Evolutionary conservation across 2,329 filamentous ascomycete genomes (phyloP), one percentile per base, ranked within the genome.

Genomic region (Epichloe festucae): DNA sequence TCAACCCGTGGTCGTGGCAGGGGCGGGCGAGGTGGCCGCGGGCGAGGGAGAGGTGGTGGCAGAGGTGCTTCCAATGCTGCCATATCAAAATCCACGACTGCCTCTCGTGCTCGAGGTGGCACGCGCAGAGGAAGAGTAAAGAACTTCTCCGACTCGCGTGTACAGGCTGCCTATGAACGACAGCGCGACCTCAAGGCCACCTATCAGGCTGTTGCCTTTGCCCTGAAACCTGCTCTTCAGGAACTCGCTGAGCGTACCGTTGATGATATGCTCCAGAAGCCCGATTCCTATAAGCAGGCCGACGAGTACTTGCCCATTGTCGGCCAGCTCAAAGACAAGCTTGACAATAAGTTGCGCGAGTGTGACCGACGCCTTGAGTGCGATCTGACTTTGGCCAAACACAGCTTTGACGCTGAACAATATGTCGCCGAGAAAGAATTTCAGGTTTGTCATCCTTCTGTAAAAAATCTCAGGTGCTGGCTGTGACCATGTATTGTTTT

Each of bases 121-220:
- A 64, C 63, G 55, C 65, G 73, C 53, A 71, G 74, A 55, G 74
- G 74, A 54, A 74, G 76, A 52, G 73, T 75, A 63, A 81, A 81
- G 67, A 73, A 73, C 58, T 80, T 79, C 59, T 67, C 72, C 54
- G 73, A 77, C 56, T 67, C 71, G 55, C 73, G 71, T 55, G 73
- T 76, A 50, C 78, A 81, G 62, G 77, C 77, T 48, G 73, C 74
- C 52, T 77, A 79, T 57, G 78, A 81, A 62, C 80, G 84, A 51
- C 79, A 83, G 62, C 74, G 83, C 57, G 77, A 84, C 58, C 71
- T 87, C 59, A 84, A 84, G 64, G 78, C 79, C 52, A 73, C 73
- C 23, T 87, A 79, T 65, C 74, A 79, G n/a, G 70, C 75, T 53
- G 76, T 87, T 49, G 75, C 79, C 53, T 76, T 78, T 58, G 73